Evolutionary conservation across 176 grass and related monocot genomes (phyloP), one percentile per base, ranked within the genome.

Genomic region (Thalia dealbata): DNA sequence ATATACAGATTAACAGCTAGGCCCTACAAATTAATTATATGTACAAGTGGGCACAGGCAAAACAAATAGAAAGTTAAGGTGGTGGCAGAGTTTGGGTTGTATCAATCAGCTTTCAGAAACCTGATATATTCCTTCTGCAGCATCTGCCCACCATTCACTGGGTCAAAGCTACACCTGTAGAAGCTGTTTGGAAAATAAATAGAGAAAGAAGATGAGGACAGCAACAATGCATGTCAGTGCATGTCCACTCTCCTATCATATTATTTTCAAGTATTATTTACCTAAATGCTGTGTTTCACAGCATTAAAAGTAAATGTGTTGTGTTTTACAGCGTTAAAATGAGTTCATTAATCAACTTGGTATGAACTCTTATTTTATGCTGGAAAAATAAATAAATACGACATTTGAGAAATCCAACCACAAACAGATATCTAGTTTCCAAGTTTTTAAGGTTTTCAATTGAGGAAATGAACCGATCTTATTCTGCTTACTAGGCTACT

Each of bases 121-220:
- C 61, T 79, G 63, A 83, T 76, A 50, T 79, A 87, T 56, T 92
- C 92, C 71, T 87, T 87, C 75, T 96, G 89, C 0, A 66, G 55
- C 92, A 96, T 96, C 76, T 87, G 86, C 25, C 92, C 92, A 8
- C 89, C 92, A 27, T 78, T 92, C 58, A 89, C 89, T 71, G 78
- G 86, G 79, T 96, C 92, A 58, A 96, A 96, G 65, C 73, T 87
- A 70, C 92, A 96, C 52, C 79, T 89, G 77, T 86, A 85, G 84
- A 96, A 96, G 81, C 92, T 96, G 92, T 22, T 22, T 83, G 23
- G 28, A 64, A 18, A 15, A 7, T 16, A 63, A 79, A 65, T 76
- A 14, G 24, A 10, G 7, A 7, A 77, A 59, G 19, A 12, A 7
- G 14, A n/a, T n/a, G n/a, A n/a, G 6, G 4, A 28, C 5, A 13